These are phyloP conservation scores for Brassica nigra DNA, from an alignment of 345 rosid genomes.

Conservation along the genomic window DNA sequence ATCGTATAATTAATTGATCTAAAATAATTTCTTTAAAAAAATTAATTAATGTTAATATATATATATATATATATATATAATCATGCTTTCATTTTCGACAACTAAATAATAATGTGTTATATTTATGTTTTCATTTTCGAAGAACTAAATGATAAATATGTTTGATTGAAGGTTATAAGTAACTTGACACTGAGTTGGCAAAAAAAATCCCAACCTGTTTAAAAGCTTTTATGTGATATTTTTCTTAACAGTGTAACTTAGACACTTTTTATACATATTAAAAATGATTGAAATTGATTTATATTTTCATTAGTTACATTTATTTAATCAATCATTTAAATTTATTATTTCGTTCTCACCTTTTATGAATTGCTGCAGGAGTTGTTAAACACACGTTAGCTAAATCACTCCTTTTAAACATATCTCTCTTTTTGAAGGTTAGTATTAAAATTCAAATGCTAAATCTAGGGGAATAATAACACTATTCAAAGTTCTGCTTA, in stretches of 20 bases:
- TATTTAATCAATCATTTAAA: neutral
- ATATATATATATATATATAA: no score
- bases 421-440: neutral
- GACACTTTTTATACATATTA: no score
- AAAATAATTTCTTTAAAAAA: no score
- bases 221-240: no score
- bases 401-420: neutral
- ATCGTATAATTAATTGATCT: no score
- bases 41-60: no score
- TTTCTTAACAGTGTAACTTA: no score
- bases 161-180: neutral
- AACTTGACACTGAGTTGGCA: neutral
- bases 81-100: neutral
- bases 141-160: neutral
- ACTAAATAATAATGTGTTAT: neutral
- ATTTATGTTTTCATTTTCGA: neutral
- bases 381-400: neutral
- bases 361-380: neutral
- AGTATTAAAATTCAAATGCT: conserved; percentile 1
- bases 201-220: no score
- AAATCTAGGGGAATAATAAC: neutral
- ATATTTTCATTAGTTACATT: no score
- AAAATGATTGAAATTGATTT: no score
- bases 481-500: neutral
- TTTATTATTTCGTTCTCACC: neutral